Percentiles rank a stretch among this genome's conserved stretches.
Conservation (phyloP, 805 yeast species). For the Saccharomycopsis vini region DNA sequence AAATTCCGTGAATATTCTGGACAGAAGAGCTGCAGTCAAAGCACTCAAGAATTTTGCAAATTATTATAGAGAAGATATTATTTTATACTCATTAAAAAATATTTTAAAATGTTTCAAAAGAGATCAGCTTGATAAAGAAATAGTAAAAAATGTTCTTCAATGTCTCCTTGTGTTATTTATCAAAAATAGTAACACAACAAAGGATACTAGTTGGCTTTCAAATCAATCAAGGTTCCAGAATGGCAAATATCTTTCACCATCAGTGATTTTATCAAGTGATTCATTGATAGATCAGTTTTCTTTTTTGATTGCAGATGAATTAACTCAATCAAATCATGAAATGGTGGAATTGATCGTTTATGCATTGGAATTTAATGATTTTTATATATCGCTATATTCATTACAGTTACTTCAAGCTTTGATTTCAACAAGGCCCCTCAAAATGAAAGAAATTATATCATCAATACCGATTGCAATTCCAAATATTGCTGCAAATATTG, state of each 20-base stretch:
- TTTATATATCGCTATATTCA: conserved; percentile 72
- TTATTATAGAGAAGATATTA: conserved; percentile 82
- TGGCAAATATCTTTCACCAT: conserved; percentile 74
- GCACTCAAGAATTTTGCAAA: conserved; percentile 84
- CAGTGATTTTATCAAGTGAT: conserved; percentile 37
- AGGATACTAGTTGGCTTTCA: conserved; percentile 55
- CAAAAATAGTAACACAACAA: conserved; percentile 37
- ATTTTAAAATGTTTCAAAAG: conserved; percentile 42
- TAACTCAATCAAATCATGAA: conserved; percentile 49
- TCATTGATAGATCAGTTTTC: conserved; percentile 70
- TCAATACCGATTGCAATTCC: conserved; percentile 75
- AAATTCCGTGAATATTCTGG: conserved; percentile 73
- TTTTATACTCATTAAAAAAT: conserved; percentile 60
- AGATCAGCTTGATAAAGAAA: conserved; percentile 61
- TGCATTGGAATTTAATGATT: conserved; percentile 47
- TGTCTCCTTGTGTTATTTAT: conserved; percentile 76
- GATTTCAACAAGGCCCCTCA: conserved; percentile 61
- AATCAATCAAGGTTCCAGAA: conserved; percentile 65
- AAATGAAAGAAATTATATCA: conserved; percentile 66
- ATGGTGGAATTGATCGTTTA: conserved; percentile 41
- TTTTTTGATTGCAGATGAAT: conserved; percentile 89
- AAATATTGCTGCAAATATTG: conserved; percentile 52
- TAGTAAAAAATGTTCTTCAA: conserved; percentile 74
- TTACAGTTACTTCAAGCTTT: conserved; percentile 80
- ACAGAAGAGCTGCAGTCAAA: conserved; percentile 83